Evolutionary conservation across 495 filamentous ascomycete species (phyloP).

Genomic region (Penicillium angulare): DNA sequence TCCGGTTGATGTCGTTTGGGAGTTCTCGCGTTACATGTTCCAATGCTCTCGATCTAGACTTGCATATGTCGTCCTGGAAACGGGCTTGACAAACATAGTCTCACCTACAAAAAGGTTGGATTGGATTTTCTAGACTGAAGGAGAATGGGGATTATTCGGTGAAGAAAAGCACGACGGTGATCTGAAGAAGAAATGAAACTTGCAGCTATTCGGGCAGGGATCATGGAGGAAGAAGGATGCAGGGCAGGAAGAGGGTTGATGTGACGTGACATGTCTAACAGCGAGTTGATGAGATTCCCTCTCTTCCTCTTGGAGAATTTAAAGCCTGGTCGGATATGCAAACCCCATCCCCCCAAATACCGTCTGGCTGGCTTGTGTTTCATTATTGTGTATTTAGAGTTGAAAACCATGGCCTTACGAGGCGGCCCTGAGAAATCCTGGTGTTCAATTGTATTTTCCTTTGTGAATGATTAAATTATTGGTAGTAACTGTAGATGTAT

Average conservation of each 20-base stretch:
- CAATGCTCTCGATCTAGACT: constrained; percentile 1
- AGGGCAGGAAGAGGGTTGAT: neutral
- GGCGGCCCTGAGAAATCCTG: constrained; percentile 24
- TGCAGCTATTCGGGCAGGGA: neutral
- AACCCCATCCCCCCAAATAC: constrained; percentile 10
- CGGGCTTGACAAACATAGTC: neutral
- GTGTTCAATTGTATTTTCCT: constrained; percentile 40
- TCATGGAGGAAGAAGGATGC: neutral
- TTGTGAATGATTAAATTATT: constrained; percentile 16
- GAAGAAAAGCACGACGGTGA: no score
- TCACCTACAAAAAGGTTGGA: neutral
- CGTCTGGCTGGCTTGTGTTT: constrained; percentile 39
- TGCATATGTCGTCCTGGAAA: neutral
- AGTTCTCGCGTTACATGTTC: neutral
- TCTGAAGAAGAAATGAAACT: neutral
- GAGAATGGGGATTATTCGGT: neutral
- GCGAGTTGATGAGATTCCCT: constrained; percentile 27
- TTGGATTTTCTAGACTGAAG: neutral
- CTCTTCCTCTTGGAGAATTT: constrained; percentile 8
- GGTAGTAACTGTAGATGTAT: neutral
- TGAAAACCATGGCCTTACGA: constrained; percentile 32
- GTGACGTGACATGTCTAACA: constrained; percentile 18
- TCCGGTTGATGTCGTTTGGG: constrained; percentile 6
- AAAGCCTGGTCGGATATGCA: constrained; percentile 30
- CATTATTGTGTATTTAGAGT: constrained; percentile 53